Evolutionary conservation across 2,329 filamentous ascomycete genomes (phyloP).

Genomic region (Fonsecaea nubica): DNA sequence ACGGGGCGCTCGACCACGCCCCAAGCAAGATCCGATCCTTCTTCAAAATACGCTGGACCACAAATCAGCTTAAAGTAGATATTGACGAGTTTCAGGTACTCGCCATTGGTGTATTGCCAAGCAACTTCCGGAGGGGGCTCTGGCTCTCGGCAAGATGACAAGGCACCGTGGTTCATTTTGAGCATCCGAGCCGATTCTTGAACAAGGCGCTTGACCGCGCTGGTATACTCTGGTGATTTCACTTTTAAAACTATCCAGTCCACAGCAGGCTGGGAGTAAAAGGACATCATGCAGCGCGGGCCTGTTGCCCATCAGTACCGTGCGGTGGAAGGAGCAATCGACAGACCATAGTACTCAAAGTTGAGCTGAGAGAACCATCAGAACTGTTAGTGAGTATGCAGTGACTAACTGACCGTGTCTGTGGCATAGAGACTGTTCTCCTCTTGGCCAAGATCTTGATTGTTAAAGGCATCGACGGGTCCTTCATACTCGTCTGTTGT

Average conservation of each 20-base stretch:
- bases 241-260: conserved; percentile 22
- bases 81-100: background rate
- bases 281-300: conserved; percentile 25
- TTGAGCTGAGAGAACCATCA: conserved; percentile 18
- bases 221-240: conserved; percentile 13
- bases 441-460: conserved; percentile 3
- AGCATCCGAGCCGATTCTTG: conserved; percentile 16
- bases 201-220: conserved; percentile 13
- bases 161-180: conserved; percentile 16
- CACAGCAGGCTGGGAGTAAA: conserved; percentile 21
- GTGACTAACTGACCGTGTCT: conserved; percentile 13
- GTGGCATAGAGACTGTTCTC: conserved; percentile 20
- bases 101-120: conserved; percentile 24
- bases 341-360: conserved; percentile 21
- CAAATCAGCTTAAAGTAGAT: background rate
- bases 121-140: conserved; percentile 18
- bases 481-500: background rate
- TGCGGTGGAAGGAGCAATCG: background rate
- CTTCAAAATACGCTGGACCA: conserved; percentile 15
- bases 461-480: background rate
- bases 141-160: conserved; percentile 15
- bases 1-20: conserved; percentile 14
- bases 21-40: conserved; percentile 2
- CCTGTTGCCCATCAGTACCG: background rate
- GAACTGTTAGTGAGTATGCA: background rate